Conservation (phyloP, 2,329 filamentous ascomycete genomes). For the Talaromyces sp. region DNA sequence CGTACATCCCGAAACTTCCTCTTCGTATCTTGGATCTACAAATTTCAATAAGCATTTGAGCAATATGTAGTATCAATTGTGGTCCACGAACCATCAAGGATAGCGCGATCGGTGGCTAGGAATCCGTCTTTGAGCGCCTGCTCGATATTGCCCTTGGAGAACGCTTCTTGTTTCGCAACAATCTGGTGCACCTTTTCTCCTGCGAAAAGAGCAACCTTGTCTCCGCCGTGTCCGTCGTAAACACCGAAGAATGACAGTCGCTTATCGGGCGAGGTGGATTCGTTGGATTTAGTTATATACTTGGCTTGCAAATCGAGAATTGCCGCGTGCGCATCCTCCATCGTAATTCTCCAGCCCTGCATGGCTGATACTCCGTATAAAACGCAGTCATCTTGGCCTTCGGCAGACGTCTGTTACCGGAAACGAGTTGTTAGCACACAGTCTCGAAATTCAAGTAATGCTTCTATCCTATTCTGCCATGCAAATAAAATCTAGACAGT, state of each 20-base stretch:
- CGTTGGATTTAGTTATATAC: conserved; percentile 49
- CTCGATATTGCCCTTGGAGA: conserved; percentile 85
- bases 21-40: conserved; percentile 90
- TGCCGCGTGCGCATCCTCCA: conserved; percentile 94
- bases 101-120: conserved; percentile 90
- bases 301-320: conserved; percentile 78
- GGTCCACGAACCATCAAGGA: conserved; percentile 73
- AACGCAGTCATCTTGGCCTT: conserved; percentile 88
- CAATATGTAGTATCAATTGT: neutral
- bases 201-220: conserved; percentile 90
- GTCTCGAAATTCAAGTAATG: neutral
- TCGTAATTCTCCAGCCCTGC: conserved; percentile 99
- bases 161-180: conserved; percentile 89
- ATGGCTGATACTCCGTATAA: conserved; percentile 95
- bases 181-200: conserved; percentile 93
- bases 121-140: conserved; percentile 98
- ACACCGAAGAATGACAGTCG: conserved; percentile 95
- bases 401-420: conserved; percentile 70
- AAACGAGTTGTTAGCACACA: conserved; percentile 13
- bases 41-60: conserved; percentile 22
- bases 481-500: neutral
- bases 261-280: conserved; percentile 63
- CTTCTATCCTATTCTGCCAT: neutral
- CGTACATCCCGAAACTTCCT: conserved; percentile 97
- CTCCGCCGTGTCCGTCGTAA: conserved; percentile 95